Evolutionary conservation across 2,329 filamentous ascomycete genomes (phyloP).

Genomic region (Curvularia sp.): DNA sequence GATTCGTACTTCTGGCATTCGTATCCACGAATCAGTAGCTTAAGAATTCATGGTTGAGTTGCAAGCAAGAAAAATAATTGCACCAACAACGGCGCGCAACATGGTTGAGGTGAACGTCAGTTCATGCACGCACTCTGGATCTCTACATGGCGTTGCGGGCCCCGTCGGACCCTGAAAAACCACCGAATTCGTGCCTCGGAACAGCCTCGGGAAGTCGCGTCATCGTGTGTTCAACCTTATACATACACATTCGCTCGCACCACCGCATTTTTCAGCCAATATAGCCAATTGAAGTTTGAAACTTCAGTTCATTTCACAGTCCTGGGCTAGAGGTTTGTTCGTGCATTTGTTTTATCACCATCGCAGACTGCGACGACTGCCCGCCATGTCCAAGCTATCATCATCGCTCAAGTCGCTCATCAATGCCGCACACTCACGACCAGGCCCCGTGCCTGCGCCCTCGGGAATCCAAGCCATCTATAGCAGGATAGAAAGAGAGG

Average conservation of each 20-base stretch:
- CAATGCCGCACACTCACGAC: conserved; percentile 46
- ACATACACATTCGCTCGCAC: conserved; percentile 1
- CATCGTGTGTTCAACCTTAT: conserved; percentile 7
- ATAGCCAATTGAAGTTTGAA: background rate
- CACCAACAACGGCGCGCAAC: background rate
- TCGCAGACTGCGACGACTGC: background rate
- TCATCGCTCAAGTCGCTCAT: conserved; percentile 46
- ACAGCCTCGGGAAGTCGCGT: conserved; percentile 13
- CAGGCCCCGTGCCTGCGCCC: conserved; percentile 45
- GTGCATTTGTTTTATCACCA: background rate
- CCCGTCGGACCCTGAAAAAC: conserved; percentile 12
- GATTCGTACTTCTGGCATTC: background rate
- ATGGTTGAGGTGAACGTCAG: background rate
- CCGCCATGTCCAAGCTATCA: conserved; percentile 47
- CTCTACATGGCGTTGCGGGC: background rate
- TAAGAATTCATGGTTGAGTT: background rate
- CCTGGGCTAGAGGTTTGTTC: background rate
- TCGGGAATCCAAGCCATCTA: conserved; percentile 42
- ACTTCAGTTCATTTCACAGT: background rate
- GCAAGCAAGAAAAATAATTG: background rate
- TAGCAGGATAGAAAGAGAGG: conserved; percentile 42
- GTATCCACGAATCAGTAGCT: background rate
- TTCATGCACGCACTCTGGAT: background rate
- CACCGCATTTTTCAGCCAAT: background rate
- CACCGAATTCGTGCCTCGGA: conserved; percentile 15